These are phyloP conservation scores for Cladophialophora exuberans DNA, from an alignment of 2,329 filamentous ascomycete species.

Conservation along the genomic window DNA sequence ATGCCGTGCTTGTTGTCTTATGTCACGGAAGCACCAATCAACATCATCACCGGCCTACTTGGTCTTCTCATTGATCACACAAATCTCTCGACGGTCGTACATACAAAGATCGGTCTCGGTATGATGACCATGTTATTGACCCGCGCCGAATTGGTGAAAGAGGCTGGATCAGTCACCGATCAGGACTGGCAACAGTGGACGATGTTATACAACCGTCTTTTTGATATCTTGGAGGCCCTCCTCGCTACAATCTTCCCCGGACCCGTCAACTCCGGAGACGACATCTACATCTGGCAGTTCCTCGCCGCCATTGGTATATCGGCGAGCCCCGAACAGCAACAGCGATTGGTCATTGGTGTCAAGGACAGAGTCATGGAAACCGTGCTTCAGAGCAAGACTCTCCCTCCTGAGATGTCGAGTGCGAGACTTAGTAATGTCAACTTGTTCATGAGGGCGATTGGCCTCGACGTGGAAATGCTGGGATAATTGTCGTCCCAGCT, in stretches of 20 bases:
- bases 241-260: slow-evolving; percentile 87
- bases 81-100: slow-evolving; percentile 81
- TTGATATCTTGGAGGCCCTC: slow-evolving; percentile 82
- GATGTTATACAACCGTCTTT: slow-evolving; percentile 79
- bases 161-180: slow-evolving; percentile 70
- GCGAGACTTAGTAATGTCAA: slow-evolving; percentile 91
- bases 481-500: slow-evolving; percentile 43
- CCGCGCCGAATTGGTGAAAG: slow-evolving; percentile 89
- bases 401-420: slow-evolving; percentile 82
- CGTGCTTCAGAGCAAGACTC: slow-evolving; percentile 81
- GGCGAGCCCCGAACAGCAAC: slow-evolving; percentile 91
- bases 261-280: slow-evolving; percentile 85
- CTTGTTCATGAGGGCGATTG: slow-evolving; percentile 97
- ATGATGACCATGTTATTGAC: slow-evolving; percentile 94
- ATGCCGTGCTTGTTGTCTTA: slow-evolving; percentile 89
- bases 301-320: slow-evolving; percentile 93
- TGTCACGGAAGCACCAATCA: slow-evolving; percentile 85
- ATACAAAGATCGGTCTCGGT: slow-evolving; percentile 83
- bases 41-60: slow-evolving; percentile 87
- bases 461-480: slow-evolving; percentile 87
- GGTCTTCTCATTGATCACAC: slow-evolving; percentile 80
- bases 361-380: slow-evolving; percentile 98
- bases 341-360: slow-evolving; percentile 88
- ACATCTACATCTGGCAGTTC: slow-evolving; percentile 98
- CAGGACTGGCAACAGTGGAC: slow-evolving; percentile 83